phyloP scores from a whole-genome alignment of 2,329 filamentous ascomycete genomes.

The Pezicula radicicola region DNA sequence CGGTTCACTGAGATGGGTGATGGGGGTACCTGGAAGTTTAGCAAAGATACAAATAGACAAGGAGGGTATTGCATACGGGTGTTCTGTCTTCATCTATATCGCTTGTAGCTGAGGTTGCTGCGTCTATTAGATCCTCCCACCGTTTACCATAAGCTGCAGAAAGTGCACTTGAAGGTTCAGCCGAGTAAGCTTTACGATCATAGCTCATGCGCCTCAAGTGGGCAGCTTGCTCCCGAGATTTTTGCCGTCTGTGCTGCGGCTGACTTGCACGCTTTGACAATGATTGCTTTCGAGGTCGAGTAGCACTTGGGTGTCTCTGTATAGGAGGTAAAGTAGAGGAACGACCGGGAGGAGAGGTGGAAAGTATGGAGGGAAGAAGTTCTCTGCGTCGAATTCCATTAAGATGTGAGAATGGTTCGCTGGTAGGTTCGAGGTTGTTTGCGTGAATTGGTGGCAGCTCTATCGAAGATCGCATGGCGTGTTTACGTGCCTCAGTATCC shows the following conservation, averaged over 20 bases:
- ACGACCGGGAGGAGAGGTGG: conserved; percentile 78
- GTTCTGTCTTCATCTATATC: conserved; percentile 88
- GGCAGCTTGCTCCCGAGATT: conserved; percentile 65
- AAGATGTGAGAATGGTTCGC: conserved; percentile 67
- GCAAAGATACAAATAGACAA: background rate
- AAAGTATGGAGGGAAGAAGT: conserved; percentile 77
- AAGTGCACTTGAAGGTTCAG: conserved; percentile 64
- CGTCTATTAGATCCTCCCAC: conserved; percentile 96
- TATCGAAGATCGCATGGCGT: conserved; percentile 60
- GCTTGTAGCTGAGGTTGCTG: conserved; percentile 87
- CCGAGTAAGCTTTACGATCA: conserved; percentile 80
- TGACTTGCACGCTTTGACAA: conserved; percentile 76
- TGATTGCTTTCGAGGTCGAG: conserved; percentile 79
- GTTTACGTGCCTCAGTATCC: conserved; percentile 63
- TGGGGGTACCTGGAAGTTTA: conserved; percentile 53
- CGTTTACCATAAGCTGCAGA: conserved; percentile 71
- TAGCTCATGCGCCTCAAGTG: conserved; percentile 65
- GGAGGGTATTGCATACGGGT: conserved; percentile 59
- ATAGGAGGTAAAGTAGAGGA: conserved; percentile 86
- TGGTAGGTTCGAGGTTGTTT: conserved; percentile 49
- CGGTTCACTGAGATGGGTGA: conserved; percentile 63
- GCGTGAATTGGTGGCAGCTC: conserved; percentile 69
- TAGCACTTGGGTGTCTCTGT: conserved; percentile 68
- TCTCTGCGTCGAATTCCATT: conserved; percentile 64
- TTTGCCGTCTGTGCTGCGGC: conserved; percentile 76